Evolutionary conservation across 768 basidiomycete genomes (phyloP).

Genomic region (Podaxis pistillaris): DNA sequence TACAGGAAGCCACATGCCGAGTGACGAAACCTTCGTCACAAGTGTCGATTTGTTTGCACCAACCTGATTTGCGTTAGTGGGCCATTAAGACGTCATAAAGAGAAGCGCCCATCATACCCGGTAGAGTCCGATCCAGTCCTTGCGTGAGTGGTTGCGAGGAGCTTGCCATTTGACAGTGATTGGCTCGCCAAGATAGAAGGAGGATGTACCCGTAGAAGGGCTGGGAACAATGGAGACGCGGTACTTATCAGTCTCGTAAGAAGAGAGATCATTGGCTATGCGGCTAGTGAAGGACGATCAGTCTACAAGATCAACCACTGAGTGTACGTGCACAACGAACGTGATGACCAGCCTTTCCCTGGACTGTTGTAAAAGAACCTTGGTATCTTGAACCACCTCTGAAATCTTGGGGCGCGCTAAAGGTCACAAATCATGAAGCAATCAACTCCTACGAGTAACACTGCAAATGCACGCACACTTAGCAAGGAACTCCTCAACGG

Average conservation of each 20-base stretch:
- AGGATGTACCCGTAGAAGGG: conserved; percentile 43
- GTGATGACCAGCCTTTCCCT: conserved; percentile 90
- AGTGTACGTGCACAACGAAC: conserved; percentile 42
- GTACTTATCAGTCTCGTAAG: conserved; percentile 81
- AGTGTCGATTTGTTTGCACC: conserved; percentile 83
- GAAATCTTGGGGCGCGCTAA: conserved; percentile 85
- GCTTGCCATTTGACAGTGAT: conserved; percentile 87
- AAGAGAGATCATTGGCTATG: conserved; percentile 77
- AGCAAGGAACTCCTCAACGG: conserved; percentile 89
- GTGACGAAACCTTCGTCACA: conserved; percentile 80
- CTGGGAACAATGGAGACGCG: conserved; percentile 58
- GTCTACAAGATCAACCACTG: conserved; percentile 2
- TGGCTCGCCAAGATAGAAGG: conserved; percentile 89
- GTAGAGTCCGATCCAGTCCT: conserved; percentile 97
- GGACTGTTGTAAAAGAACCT: conserved; percentile 85
- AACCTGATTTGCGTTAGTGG: conserved; percentile 43
- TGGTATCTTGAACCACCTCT: conserved; percentile 92
- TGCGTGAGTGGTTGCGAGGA: conserved; percentile 79
- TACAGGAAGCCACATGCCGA: conserved; percentile 93
- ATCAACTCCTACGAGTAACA: conserved; percentile 6
- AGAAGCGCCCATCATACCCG: conserved; percentile 43
- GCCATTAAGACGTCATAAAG: conserved; percentile 3
- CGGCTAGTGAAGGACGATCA: conserved; percentile 44
- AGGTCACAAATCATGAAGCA: conserved; percentile 14
- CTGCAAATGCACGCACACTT: conserved; percentile 60